These are phyloP conservation scores for Beauveria scarabaeidicola DNA, from an alignment of 2,329 filamentous ascomycete genomes.

Conservation along the genomic window DNA sequence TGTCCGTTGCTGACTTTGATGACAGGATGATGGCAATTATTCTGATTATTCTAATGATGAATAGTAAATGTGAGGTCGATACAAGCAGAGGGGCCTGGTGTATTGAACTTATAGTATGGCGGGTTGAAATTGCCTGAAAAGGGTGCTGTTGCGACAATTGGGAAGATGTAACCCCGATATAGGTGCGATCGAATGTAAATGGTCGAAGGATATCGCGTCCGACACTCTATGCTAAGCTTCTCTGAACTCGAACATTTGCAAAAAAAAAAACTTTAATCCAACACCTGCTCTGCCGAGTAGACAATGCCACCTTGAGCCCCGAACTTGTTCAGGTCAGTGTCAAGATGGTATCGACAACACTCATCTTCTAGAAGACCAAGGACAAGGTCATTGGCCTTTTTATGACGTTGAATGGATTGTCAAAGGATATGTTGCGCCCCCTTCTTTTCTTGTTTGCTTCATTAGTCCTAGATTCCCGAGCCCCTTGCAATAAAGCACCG, in stretches of 20 bases:
- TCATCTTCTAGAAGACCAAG: not conserved
- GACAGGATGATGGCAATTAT: not conserved
- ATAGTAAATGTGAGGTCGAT: not conserved
- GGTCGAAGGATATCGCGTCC: not conserved
- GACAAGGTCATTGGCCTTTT: not conserved
- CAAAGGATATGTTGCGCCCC: too few species aligned
- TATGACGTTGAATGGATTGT: too few species aligned
- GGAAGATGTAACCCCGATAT: too few species aligned
- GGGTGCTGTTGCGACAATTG: too few species aligned
- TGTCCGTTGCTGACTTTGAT: not conserved
- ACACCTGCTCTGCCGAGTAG: not conserved
- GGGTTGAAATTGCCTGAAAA: not conserved
- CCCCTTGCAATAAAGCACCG: too few species aligned
- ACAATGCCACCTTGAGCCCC: not conserved
- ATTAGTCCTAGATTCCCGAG: too few species aligned
- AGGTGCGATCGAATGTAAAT: not conserved
- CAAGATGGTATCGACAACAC: not conserved
- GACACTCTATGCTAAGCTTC: not conserved
- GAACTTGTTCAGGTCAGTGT: not conserved
- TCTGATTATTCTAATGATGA: not conserved
- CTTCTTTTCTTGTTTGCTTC: too few species aligned
- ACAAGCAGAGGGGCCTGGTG: not conserved
- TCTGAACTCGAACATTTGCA: not conserved
- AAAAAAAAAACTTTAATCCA: not conserved
- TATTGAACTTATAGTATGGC: not conserved